These are phyloP conservation scores for Fagus crenata DNA, from an alignment of 306 rosid genomes.

Conservation along the genomic window DNA sequence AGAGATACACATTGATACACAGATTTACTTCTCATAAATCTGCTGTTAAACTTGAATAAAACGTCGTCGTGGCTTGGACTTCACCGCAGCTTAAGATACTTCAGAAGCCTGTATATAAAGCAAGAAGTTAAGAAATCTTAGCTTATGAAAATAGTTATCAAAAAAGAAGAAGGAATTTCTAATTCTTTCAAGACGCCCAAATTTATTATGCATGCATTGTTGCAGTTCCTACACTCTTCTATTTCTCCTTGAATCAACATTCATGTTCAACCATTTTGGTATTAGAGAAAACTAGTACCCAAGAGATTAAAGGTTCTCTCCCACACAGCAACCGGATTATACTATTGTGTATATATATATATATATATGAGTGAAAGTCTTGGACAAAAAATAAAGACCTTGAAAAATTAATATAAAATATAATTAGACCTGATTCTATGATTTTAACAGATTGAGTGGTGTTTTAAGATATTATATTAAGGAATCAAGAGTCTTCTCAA, in stretches of 20 bases:
- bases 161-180: background rate
- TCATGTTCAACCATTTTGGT: too few species aligned
- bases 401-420: too few species aligned
- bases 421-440: too few species aligned
- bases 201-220: background rate
- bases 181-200: background rate
- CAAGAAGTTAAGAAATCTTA: background rate
- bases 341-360: too few species aligned
- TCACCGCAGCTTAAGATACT: constrained; percentile 27
- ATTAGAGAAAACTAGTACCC: too few species aligned
- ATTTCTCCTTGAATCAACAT: background rate
- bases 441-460: too few species aligned
- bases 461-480: too few species aligned
- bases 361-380: too few species aligned
- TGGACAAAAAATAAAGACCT: too few species aligned
- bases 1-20: background rate
- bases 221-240: background rate
- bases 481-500: too few species aligned
- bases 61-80: background rate
- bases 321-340: too few species aligned
- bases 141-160: background rate
- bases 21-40: background rate
- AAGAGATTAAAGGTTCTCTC: too few species aligned
- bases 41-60: background rate
- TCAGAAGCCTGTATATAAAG: constrained; percentile 20